Base-by-base conservation (phyloP, 1,139 yeast species). In the Citeromyces siamensis region DNA sequence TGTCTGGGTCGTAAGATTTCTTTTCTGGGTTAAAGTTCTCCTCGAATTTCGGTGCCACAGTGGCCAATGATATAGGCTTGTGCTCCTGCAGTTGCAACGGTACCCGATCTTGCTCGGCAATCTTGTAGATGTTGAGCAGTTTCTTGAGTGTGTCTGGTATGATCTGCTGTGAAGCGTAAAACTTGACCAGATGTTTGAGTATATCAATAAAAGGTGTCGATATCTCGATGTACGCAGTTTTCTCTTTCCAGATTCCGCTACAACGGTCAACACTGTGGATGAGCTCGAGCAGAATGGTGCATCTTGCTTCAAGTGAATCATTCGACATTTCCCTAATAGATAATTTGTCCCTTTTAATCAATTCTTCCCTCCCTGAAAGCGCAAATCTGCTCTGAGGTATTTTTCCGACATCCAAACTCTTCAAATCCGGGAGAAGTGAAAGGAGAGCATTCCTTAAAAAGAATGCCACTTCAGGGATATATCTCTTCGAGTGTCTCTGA, bases 21-120 rank as follows among this genome's bases (percentile, higher is more conserved):
- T 79, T 83, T 53, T 85, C 96, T 41, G 96, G 95, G 61, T 86
- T 88, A 71, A 80, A 93, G 64, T 86, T 85, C 52, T 85, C 97
- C 59, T 88, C 97, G 53, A 82, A 93, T 59, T 83, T 80, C 45
- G 99, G 99, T 33, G 88, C 81, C 52, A 69, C 71, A 2, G 95
- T 73, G 35, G 90, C 80, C 50, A 93, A 81, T 3, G 95, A 82
- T 40, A 90, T 57, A 23, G 94, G 85, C 51, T 73, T 75, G 60
- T 88, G 96, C n/a, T 72, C 62, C 60, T 93, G 99, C 45, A 90
- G 66, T n/a, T 76, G 62, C 46, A 90, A 68, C 40, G 96, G 96
- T 41, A 55, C 62, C 42, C 90, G 75, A 39, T 71, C 75, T 18
- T 60, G 57, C 4, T 40, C 43, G 5, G 74, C 60, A 42, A 83